Evolutionary conservation across 2,329 filamentous ascomycete species (phyloP), one percentile per base, ranked within the genome.

Genomic region (Diaporthe sp.): DNA sequence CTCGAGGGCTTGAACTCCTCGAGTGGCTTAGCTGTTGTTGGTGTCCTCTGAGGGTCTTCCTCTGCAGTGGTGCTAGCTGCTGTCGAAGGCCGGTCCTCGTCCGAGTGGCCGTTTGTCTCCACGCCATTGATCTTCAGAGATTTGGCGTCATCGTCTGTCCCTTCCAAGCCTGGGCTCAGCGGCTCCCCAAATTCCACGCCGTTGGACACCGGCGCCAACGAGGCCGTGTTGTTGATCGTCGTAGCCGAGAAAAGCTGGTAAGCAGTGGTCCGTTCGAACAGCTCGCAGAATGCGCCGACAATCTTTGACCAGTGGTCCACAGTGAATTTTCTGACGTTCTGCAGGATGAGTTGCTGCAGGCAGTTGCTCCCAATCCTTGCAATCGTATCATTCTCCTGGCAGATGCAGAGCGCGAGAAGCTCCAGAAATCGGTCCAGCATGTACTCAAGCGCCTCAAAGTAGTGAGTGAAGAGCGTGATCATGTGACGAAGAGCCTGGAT

Each of bases 371-470:
- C 97, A 80, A 99, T 99, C 34, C 97, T 92, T 3, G 97, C 97
- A 78, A 99, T 96, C 0, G 97, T 99, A 81, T 99, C 97, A 80
- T 99, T 99, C 83, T 99, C 97, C 84, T 99, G 97, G 83, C 96
- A 98, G 78, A 99, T 99, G 82, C 97, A 99, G 15, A 99, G 90
- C 4, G 95, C 96, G 15, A 99, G 87, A 28, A 99, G 90, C 83
- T 98, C 96, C 51, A 99, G 86, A 84, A 99, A 98, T n/a, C 97
- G 91, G 84, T 98, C 95, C 25, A 99, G 90, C 97, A 99, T 99
- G 82, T 98, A 98, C 85, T 98, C 95, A 13, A 99, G 87, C 0
- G 95, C 93, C 76, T 97, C 95, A 79, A 99, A 99, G 85, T 98
- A 99, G 85, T 99, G 97, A 0, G 97, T 99, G 84, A 99, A 99